Evolutionary conservation across 140 eudicot species (phyloP).

Genomic region (Senecio squalidus): DNA sequence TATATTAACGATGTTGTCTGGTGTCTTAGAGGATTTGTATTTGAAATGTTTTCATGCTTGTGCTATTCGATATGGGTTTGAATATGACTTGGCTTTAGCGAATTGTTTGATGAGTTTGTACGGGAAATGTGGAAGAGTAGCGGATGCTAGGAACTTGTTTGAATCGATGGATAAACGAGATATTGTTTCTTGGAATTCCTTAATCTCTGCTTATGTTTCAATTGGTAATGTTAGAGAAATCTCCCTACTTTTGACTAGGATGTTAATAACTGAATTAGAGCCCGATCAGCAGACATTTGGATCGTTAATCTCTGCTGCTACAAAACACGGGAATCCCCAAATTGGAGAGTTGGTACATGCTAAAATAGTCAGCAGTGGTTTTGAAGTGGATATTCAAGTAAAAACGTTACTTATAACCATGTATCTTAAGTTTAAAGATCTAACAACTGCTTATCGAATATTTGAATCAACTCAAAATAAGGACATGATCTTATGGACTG

Average conservation of each 20-base stretch:
- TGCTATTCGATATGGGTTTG: conserved; percentile 42
- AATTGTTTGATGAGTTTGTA: conserved; percentile 60
- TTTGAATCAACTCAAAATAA: not conserved
- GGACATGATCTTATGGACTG: not conserved
- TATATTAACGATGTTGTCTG: conserved; percentile 50
- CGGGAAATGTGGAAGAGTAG: conserved; percentile 55
- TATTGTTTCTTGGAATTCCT: not conserved
- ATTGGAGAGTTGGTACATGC: not conserved
- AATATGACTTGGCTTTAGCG: conserved; percentile 30
- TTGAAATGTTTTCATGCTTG: conserved; percentile 56
- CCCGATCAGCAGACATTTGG: conserved; percentile 81
- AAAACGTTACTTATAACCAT: not conserved
- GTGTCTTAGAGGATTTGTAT: conserved; percentile 36
- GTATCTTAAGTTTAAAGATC: not conserved
- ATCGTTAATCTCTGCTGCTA: conserved; percentile 17
- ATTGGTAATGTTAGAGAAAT: not conserved
- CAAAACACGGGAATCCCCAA: not conserved
- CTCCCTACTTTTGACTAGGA: not conserved
- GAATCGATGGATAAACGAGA: conserved; percentile 49
- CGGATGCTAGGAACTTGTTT: conserved; percentile 60
- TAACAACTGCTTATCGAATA: not conserved
- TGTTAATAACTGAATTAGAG: conserved; percentile 24
- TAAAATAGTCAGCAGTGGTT: not conserved
- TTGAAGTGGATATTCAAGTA: not conserved
- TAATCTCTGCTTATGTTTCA: not conserved